Evolutionary conservation across 768 basidiomycete genomes (phyloP).

Genomic region (Mycena capillaripes): DNA sequence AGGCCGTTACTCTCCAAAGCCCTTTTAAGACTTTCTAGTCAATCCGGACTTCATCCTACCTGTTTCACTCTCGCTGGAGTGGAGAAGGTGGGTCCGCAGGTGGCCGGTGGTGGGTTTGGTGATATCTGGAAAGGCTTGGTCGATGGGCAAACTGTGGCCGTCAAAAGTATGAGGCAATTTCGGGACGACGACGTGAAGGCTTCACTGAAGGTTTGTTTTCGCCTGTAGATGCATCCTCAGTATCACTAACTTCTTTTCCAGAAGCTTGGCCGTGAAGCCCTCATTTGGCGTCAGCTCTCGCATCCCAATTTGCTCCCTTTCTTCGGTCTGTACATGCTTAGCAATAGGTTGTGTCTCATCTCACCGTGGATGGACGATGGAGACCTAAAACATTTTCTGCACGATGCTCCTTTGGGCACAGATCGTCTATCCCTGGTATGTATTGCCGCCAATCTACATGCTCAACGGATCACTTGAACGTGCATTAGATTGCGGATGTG

Average conservation of each 20-base stretch:
- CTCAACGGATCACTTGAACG: background rate
- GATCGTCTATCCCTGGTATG: background rate
- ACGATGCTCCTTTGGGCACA: background rate
- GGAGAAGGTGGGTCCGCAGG: background rate
- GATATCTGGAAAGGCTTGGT: background rate
- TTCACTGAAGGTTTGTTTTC: background rate
- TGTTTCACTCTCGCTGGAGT: background rate
- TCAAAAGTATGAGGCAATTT: constrained; percentile 1
- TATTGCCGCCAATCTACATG: background rate
- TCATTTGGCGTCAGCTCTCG: constrained; percentile 1
- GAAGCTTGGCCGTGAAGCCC: background rate
- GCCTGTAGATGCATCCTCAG: background rate
- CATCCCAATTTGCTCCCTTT: constrained; percentile 4
- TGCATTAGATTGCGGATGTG: background rate
- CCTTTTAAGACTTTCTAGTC: background rate
- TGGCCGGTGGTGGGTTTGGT: background rate
- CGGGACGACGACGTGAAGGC: background rate
- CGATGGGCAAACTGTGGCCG: background rate
- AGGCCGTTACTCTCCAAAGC: background rate
- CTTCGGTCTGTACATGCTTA: background rate
- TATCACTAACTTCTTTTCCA: background rate
- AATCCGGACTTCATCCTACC: background rate
- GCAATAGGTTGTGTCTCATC: background rate
- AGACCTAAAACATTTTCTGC: background rate
- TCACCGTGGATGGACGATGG: constrained; percentile 10